phyloP scores from a whole-genome alignment of 805 yeast species.

The Candida orba region DNA sequence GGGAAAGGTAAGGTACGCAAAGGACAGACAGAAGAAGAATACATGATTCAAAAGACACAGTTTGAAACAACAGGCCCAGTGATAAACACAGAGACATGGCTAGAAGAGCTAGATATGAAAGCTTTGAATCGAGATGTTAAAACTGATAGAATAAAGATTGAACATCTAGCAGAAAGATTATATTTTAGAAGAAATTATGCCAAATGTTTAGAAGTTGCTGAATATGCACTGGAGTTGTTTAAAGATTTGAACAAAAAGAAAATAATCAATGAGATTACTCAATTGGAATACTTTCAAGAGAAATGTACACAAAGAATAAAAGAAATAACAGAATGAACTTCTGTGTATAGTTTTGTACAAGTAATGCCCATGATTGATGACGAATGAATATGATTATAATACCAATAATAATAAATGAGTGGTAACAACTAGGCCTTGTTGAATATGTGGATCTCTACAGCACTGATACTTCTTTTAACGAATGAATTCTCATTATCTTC shows the following conservation, averaged over 20 bases:
- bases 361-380: not conserved
- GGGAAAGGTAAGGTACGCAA: conserved; percentile 50
- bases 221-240: conserved; percentile 29
- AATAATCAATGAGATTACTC: conserved; percentile 43
- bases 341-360: not conserved
- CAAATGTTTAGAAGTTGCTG: conserved; percentile 42
- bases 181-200: conserved; percentile 49
- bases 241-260: conserved; percentile 32
- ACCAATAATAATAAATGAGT: not conserved
- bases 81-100: conserved; percentile 40
- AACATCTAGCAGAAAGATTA: conserved; percentile 55
- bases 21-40: conserved; percentile 66
- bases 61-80: conserved; percentile 54
- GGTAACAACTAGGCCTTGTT: conserved; percentile 6
- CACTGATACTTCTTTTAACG: conserved; percentile 33
- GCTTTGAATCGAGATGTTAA: conserved; percentile 33
- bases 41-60: conserved; percentile 39
- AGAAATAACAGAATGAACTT: conserved; percentile 5
- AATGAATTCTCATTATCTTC: conserved; percentile 27
- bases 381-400: too few species aligned
- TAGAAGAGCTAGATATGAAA: conserved; percentile 25
- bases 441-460: conserved; percentile 35
- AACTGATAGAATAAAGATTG: conserved; percentile 45
- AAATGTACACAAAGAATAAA: conserved; percentile 29
- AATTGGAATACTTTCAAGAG: conserved; percentile 38